Base-by-base conservation (phyloP, 441 rosid genomes). In the Aquilaria agallochum region DNA sequence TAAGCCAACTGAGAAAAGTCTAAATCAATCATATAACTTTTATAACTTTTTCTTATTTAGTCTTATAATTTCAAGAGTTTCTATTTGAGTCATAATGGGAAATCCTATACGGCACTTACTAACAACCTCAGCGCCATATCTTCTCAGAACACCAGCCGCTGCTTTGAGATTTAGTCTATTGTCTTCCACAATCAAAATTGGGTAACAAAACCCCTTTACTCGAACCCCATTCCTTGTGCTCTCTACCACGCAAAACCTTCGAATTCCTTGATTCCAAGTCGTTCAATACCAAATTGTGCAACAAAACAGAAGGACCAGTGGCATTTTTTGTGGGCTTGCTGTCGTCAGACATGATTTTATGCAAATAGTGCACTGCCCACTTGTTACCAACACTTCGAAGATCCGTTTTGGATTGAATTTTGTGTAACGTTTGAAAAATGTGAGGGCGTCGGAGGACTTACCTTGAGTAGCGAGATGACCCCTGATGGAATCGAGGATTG, bases 341-440 rank as follows among this genome's bases (percentile, higher is more conserved):
- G 62, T 88, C 98, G 10, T 87, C 95, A 0, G 98, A 89, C 13
- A 87, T 67, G 54, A 84, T 85, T 64, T 85, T 79, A 52, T 90
- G 97, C 83, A 90, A 66, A 69, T 88, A 81, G 61, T 90, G 71
- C 13, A 90, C 87, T 1, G 97, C 94, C 96, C 95, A 90, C 71
- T 94, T 90, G 71, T 90, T 94, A 64, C 81, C 74, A 65, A 90
- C 81, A 66, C 95, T 88, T 4, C 96, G 96, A 0, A 89, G 92
- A 4, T 97, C 98, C 1, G 82, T 81, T 58, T 81, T 87, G 44
- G 92, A 83, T 9, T 86, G 70, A 94, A 89, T 62, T 81, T 87
- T 52, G 87, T 71, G 74, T 70, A 88, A 50, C 90, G 87, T 71
- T 94, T 97, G 63, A 91, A 76, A 58, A 94, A 87, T 63, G 86